Evolutionary conservation across 2,329 filamentous ascomycete species (phyloP), one percentile per base, ranked within the genome.

Genomic region (Curvularia hawaiiensis): DNA sequence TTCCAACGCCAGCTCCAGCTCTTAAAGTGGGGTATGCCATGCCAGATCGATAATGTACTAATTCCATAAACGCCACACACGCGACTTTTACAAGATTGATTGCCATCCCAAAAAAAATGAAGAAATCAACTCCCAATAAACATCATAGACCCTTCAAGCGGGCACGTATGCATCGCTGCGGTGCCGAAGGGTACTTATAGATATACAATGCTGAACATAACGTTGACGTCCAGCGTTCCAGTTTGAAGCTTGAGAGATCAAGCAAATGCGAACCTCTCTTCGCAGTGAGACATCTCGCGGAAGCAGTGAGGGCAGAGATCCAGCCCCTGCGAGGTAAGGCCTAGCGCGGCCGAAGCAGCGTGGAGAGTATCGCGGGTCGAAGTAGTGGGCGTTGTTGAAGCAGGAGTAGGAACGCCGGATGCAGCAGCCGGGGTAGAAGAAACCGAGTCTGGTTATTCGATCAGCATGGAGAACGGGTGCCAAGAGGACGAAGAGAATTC

Each of bases 281-380:
- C 64, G 61, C 67, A 69, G 43, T 69, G 67, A 45, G 60, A 62
- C 61, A 67, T 62, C 53, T 69, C 67, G 11, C 67, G 65, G 54
- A 64, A 69, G 64, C 67, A 69, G 50, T 69, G 67, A 44, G 67
- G 67, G 58, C 67, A 69, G 1, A 69, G 65, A 45, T 68, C 62
- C 14, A 69, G 56, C 9, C 67, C 67, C 46, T 69, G 67, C 2
- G 55, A 62, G 12, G 58, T 64, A 52, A 58, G 47, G 6, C 55
- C 55, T 22, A 69, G 50, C 45, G 61, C 62, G 31, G 67, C 63
- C 4, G 64, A 54, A 26, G 64, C 65, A 43, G 58, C 67, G 49
- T 67, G 64, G 12, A 68, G 65, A 22, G 64, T 68, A 43, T 69
- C 64, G 50, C 60, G 61, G 26, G 59, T 67, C 4, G 65, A 59